Evolutionary conservation across 2,329 filamentous ascomycete genomes (phyloP).

Genomic region (Ascochyta pisi): DNA sequence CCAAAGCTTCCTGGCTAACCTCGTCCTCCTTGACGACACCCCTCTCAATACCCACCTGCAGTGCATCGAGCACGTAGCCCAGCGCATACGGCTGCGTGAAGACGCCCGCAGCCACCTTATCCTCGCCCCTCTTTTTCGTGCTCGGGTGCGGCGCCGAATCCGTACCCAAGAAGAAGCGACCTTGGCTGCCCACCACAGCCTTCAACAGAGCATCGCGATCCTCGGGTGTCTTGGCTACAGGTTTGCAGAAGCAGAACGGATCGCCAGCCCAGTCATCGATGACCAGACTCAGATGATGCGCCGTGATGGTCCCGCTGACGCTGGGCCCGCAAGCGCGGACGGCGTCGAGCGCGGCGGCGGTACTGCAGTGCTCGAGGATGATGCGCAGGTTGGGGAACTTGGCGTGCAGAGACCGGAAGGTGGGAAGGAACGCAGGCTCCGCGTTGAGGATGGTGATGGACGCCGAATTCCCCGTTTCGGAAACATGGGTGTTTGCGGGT

Average conservation of each 20-base stretch:
- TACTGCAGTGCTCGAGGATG: constrained; percentile 85
- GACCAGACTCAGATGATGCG: constrained; percentile 83
- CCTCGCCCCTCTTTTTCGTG: constrained; percentile 64
- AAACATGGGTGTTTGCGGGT: constrained; percentile 29
- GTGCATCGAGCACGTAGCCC: constrained; percentile 68
- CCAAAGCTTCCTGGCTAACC: constrained; percentile 61
- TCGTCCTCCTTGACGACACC: constrained; percentile 62
- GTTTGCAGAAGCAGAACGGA: constrained; percentile 82
- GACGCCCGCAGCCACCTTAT: constrained; percentile 70
- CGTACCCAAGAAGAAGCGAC: constrained; percentile 76
- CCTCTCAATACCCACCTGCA: constrained; percentile 67
- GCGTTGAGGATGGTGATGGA: constrained; percentile 64
- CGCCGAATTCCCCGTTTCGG: constrained; percentile 19
- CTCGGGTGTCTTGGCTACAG: constrained; percentile 67
- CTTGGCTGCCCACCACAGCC: constrained; percentile 60
- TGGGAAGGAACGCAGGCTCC: constrained; percentile 81
- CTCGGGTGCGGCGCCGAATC: constrained; percentile 75
- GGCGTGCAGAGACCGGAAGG: constrained; percentile 73
- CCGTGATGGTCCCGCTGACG: constrained; percentile 82
- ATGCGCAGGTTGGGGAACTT: constrained; percentile 74
- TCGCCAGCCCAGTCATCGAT: constrained; percentile 74
- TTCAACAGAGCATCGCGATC: constrained; percentile 76
- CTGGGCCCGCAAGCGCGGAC: constrained; percentile 78
- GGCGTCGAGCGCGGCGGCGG: constrained; percentile 77
- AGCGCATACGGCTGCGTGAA: constrained; percentile 79